These are phyloP conservation scores for Ambrosiella xylebori DNA, from an alignment of 2,329 filamentous ascomycete genomes.

Conservation along the genomic window DNA sequence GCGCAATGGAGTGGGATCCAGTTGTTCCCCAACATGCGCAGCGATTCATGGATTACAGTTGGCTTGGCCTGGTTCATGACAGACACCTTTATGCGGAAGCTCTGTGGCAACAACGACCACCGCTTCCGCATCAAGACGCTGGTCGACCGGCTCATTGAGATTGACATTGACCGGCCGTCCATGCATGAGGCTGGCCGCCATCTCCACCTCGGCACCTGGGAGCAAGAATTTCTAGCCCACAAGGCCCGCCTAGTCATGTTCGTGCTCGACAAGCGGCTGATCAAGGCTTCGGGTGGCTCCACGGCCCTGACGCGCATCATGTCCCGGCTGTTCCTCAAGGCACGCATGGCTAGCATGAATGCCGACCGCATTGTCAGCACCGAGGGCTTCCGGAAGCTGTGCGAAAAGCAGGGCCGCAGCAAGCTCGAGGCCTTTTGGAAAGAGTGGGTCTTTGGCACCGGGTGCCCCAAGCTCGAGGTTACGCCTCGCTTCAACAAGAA, in stretches of 20 bases:
- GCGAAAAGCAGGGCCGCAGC: constrained; percentile 75
- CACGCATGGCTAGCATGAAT: constrained; percentile 45
- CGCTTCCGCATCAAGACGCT: constrained; percentile 74
- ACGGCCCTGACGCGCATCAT: constrained; percentile 73
- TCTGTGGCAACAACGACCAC: constrained; percentile 92
- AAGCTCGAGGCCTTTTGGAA: constrained; percentile 81
- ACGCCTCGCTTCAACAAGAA: constrained; percentile 95
- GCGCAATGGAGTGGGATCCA: constrained; percentile 91
- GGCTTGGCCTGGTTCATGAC: constrained; percentile 92
- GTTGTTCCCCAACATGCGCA: constrained; percentile 64
- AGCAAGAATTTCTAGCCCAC: constrained; percentile 74
- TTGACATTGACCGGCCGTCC: constrained; percentile 68
- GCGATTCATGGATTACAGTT: constrained; percentile 76
- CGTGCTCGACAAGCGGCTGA: constrained; percentile 78
- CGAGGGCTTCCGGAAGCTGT: constrained; percentile 62
- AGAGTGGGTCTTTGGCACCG: constrained; percentile 79
- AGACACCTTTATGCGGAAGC: constrained; percentile 73
- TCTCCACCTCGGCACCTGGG: constrained; percentile 65
- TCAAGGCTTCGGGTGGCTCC: constrained; percentile 66
- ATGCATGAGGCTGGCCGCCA: constrained; percentile 63
- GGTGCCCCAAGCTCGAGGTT: constrained; percentile 75
- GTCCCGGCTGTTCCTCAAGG: constrained; percentile 68
- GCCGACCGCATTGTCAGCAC: constrained; percentile 58
- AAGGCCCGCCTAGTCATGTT: constrained; percentile 86
- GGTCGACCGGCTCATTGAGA: constrained; percentile 63